Percentiles rank a stretch among this genome's conserved stretches.
These are phyloP conservation scores for Amanita molliuscula DNA, from an alignment of 768 basidiomycete genomes.

Conservation along the genomic window DNA sequence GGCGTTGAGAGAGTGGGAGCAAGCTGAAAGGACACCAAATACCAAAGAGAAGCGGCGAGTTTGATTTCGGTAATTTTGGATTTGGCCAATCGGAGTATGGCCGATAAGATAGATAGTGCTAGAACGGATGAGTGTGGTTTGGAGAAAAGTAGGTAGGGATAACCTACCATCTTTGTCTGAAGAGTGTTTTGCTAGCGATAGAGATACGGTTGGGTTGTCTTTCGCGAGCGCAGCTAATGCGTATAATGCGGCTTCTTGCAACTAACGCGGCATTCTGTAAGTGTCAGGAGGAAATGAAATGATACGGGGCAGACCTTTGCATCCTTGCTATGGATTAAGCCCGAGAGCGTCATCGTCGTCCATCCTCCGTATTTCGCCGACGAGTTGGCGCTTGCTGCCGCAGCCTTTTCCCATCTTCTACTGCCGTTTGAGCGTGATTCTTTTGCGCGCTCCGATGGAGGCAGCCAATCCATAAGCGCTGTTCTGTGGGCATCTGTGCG, in stretches of 20 bases:
- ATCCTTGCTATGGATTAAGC: conserved; percentile 40
- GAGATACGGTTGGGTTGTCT: conserved; percentile 48
- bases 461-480: conserved; percentile 52
- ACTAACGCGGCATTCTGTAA: conserved; percentile 19
- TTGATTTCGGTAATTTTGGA: conserved; percentile 53
- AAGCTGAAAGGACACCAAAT: conserved; percentile 7
- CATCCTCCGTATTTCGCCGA: conserved; percentile 42
- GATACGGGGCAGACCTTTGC: conserved; percentile 30
- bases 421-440: conserved; percentile 32
- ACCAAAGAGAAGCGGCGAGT: conserved; percentile 66
- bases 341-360: conserved; percentile 42
- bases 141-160: background rate
- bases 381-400: conserved; percentile 25
- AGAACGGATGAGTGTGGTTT: background rate
- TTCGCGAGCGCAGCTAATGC: conserved; percentile 59
- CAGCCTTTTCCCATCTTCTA: conserved; percentile 68
- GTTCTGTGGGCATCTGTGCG: conserved; percentile 39
- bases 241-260: conserved; percentile 54
- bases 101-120: conserved; percentile 30
- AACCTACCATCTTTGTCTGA: conserved; percentile 28
- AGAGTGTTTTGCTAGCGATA: conserved; percentile 31
- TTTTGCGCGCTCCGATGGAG: conserved; percentile 40
- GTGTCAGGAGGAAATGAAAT: background rate
- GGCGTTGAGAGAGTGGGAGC: background rate
- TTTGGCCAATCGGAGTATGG: conserved; percentile 43